Evolutionary conservation across 495 filamentous ascomycete genomes (phyloP), one percentile per base, ranked within the genome.

Genomic region (Rhypophila decipiens): DNA sequence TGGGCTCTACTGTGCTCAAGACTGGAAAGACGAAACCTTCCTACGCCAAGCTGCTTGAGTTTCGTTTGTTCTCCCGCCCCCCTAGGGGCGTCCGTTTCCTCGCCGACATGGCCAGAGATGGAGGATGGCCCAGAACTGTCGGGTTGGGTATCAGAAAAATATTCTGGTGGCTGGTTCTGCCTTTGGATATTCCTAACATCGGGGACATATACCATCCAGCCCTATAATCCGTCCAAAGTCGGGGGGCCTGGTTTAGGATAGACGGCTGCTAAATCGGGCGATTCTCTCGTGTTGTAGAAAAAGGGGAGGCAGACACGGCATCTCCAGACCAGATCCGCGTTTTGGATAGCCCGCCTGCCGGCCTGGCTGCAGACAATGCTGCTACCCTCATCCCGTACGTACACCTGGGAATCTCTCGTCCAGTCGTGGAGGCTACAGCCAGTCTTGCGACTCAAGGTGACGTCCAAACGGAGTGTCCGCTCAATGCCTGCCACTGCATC

Each of bases 181-280:
- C n/a, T n/a, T n/a, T n/a, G n/a, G n/a, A n/a, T n/a, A n/a, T n/a
- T n/a, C n/a, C n/a, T n/a, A n/a, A n/a, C n/a, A n/a, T n/a, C n/a
- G n/a, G n/a, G n/a, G n/a, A n/a, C n/a, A n/a, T n/a, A n/a, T n/a
- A n/a, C n/a, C n/a, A 31, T 7, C 13, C 27, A 31, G 27, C 27
- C 27, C 27, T 31, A 31, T 31, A 7, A 31, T 7, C n/a, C n/a
- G n/a, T n/a, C 42, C 24, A 35, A 22, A 36, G 35, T 2, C 18
- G 23, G 9, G 12, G 35, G 37, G 24, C 27, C 22, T 22, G 35
- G 60, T 63, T 57, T 56, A 47, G 57, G 48, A 58, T 47, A 24
- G 42, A 29, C 60, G 57, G 60, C 60, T 63, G 60, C 46, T 60
- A 63, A 63, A 60, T 51, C 46, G 18, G 33, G 49, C 54, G 50